Evolutionary conservation across 2,329 filamentous ascomycete genomes (phyloP), one percentile per base, ranked within the genome.

Genomic region (Talaromyces sp.): DNA sequence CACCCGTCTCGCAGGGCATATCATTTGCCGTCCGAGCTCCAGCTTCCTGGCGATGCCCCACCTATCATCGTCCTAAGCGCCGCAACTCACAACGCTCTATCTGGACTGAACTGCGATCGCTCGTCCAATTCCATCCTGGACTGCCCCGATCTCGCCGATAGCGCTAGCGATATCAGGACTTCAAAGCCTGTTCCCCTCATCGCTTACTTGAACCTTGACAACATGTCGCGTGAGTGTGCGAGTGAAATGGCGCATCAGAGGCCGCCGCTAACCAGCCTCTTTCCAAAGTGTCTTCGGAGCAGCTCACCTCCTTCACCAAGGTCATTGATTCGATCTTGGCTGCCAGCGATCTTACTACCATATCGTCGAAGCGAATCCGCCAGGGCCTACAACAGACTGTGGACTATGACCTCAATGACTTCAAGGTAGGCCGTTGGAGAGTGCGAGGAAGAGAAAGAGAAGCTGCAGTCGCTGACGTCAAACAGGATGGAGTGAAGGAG

Each of bases 401-500:
- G 59, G 81, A 83, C 68, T 79, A 86, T 77, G 86, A 89, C 73
- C 81, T 88, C 67, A 81, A 83, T 58, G 79, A 81, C 58, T 82
- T 87, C 67, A 89, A 89, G 81, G 86, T 87, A 71, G 58, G 70
- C 18, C n/a, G 51, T 65, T 56, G 47, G 42, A 10, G 61, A 40
- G 51, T 59, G 28, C 58, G n/a, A 36, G 33, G 33, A 18, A 27
- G 3, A 27, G 44, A 1, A 18, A 23, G n/a, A 47, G 10, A 47
- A 9, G 23, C 44, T 14, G n/a, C 28, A 5, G 5, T 60, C 33
- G n/a, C 61, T 64, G 62, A 53, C 63, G 54, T 36, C 10, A 47
- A 51, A 30, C 59, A 91, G 89, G 79, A 83, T 71, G 85, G 86
- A 14, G 88, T 92, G 75, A 91, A 91, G 72, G 79, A 79, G 57